phyloP scores from a whole-genome alignment of 345 rosid species.

The Jatropha curcas region DNA sequence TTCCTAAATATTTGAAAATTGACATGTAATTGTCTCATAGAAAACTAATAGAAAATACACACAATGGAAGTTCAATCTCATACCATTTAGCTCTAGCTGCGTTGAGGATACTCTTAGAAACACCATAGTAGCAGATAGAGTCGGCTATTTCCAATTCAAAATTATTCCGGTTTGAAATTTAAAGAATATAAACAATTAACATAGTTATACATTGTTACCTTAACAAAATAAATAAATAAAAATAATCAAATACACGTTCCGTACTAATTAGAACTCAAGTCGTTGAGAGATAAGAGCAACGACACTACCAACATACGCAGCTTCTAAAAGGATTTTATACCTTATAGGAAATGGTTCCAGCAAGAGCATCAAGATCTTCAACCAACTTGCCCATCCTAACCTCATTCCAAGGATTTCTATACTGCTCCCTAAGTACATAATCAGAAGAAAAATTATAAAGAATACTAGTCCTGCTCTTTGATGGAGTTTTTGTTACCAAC shows the following conservation, averaged over 20 bases:
- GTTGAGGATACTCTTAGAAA: background rate
- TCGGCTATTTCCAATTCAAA: background rate
- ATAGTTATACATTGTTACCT: too few relatives aligned
- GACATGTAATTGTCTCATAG: background rate
- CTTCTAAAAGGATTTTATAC: conserved; percentile 26
- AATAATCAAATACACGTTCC: background rate
- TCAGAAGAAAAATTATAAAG: conserved; percentile 73
- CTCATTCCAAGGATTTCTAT: conserved; percentile 86
- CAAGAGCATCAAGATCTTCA: conserved; percentile 97
- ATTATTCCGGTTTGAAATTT: background rate
- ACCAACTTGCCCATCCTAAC: conserved; percentile 76
- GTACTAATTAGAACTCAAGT: background rate
- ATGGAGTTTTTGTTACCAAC: conserved; percentile 51
- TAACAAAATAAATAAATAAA: background rate
- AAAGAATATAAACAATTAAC: background rate
- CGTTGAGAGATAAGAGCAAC: background rate
- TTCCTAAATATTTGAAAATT: background rate
- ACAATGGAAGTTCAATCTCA: conserved; percentile 6
- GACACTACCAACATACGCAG: conserved; percentile 1
- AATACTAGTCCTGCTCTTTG: conserved; percentile 70
- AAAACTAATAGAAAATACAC: background rate
- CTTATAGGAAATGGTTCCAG: conserved; percentile 83
- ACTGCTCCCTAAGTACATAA: conserved; percentile 73
- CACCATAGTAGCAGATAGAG: background rate
- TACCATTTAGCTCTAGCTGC: background rate